Evolutionary conservation across 768 basidiomycete genomes (phyloP), one percentile per base, ranked within the genome.

Genomic region (Tephrocybe sp.): DNA sequence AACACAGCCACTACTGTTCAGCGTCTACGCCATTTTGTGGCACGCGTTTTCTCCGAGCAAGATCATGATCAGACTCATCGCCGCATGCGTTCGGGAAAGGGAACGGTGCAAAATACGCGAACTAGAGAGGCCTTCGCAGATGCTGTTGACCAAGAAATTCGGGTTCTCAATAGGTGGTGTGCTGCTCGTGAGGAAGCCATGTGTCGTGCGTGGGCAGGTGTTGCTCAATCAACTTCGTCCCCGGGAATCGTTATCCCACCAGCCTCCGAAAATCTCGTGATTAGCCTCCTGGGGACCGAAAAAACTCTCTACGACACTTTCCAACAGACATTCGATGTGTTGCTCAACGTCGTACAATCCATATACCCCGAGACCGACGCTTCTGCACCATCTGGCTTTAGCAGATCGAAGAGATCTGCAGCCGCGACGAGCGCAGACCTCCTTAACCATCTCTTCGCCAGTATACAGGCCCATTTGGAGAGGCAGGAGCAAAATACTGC

Each of bases 41-140:
- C 34, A 1, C 23, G 19, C 19, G 49, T 50, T 21, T 50, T 50
- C 21, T 42, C 34, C 2, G 49, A 50, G 15, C 27, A 21, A 22
- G 15, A 29, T 25, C 12, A 29, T 34, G 19, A 9, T 4, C 34
- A 12, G 29, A 30, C 18, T 19, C 39, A 30, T 47, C 52, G 47
- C 25, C 12, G 31, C 34, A 27, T 49, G 43, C 45, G 50, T 22
- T 6, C 13, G 13, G 53, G 60, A 50, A 58, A 56, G 22, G 33
- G 33, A 29, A 42, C 58, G 37, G 39, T 57, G 31, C 58, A 54
- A 39, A 63, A 68, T 9, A 80, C 82, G 9, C 77, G 76, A 25
- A 90, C 87, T 0, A 66, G 88, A n/a, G 88, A 92, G 62, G 91
- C 91, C 0, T 91, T 91, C 61, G 80, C 86, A 1, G 88, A 91